These are phyloP conservation scores for Sequoia sempervirens DNA, from an alignment of 75 land plant genomes.

Conservation along the genomic window DNA sequence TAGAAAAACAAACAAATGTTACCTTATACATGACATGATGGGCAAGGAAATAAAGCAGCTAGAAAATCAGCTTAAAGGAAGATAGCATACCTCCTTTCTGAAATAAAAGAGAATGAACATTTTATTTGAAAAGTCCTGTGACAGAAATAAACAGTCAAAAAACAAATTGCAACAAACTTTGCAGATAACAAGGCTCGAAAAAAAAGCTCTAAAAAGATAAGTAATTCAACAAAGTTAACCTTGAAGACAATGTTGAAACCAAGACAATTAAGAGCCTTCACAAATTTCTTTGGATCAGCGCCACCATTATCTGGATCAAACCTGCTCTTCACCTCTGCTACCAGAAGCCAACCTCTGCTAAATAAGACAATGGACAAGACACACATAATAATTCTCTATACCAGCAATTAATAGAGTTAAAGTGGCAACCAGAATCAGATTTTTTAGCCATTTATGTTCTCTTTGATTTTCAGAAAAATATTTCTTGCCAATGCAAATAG, in stretches of 20 bases:
- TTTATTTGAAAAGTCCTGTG: conserved; percentile 88
- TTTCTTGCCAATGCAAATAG: not conserved
- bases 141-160: conserved; percentile 1
- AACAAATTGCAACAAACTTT: not conserved
- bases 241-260: conserved; percentile 59
- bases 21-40: not conserved
- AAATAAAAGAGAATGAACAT: conserved; percentile 79
- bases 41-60: not conserved
- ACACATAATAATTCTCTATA: not conserved
- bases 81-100: conserved; percentile 58
- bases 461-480: too few species aligned
- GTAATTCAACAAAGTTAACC: conserved; percentile 33
- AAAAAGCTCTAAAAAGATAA: not conserved
- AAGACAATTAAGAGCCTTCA: conserved; percentile 51
- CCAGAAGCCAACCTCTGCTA: conserved; percentile 87
- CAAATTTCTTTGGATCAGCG: conserved; percentile 72
- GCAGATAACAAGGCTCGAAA: not conserved
- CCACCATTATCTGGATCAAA: conserved; percentile 91
- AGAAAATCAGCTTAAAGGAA: not conserved
- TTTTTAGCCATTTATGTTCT: too few species aligned
- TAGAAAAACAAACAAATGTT: not conserved
- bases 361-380: not conserved
- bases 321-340: conserved; percentile 95
- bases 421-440: not conserved
- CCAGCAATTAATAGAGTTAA: not conserved